A percentile compares a stretch with the other conserved stretches of the same genome.
These are phyloP conservation scores for Cyclanthera cordifolia DNA, from an alignment of 306 rosid genomes.

Conservation along the genomic window DNA sequence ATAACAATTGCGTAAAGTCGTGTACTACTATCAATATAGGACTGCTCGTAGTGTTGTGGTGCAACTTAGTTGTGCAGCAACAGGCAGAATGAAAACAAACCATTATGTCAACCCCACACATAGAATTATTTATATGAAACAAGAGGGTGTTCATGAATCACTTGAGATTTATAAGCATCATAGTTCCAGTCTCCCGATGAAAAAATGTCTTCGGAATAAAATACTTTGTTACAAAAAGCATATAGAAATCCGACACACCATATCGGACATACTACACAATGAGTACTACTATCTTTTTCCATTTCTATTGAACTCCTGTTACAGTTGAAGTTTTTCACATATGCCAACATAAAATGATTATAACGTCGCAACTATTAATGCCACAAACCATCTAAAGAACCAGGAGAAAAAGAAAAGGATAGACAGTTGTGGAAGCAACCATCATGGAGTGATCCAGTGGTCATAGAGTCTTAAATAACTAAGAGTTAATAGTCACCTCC, in stretches of 20 bases:
- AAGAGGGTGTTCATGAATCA: neutral
- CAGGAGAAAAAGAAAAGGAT: neutral
- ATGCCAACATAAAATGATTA: neutral
- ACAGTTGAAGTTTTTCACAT: neutral
- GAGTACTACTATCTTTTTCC: neutral
- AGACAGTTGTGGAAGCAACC: no score
- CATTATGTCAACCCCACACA: slow-evolving; percentile 3
- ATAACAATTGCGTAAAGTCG: neutral
- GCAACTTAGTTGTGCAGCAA: neutral
- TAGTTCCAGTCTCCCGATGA: neutral
- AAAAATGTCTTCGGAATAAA: neutral
- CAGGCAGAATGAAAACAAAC: slow-evolving; percentile 5
- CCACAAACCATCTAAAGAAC: neutral
- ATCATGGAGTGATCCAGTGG: no score
- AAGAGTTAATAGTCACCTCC: no score
- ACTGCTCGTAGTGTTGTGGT: neutral
- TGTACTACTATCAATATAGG: neutral
- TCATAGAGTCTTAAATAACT: no score
- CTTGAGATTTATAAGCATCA: neutral
- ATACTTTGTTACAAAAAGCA: neutral
- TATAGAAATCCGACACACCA: neutral
- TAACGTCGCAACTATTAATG: neutral
- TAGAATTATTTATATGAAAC: neutral
- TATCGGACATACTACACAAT: neutral
- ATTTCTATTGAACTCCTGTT: neutral